Evolutionary conservation across 331 rosid genomes (phyloP).

Genomic region (Telfairia occidentalis): DNA sequence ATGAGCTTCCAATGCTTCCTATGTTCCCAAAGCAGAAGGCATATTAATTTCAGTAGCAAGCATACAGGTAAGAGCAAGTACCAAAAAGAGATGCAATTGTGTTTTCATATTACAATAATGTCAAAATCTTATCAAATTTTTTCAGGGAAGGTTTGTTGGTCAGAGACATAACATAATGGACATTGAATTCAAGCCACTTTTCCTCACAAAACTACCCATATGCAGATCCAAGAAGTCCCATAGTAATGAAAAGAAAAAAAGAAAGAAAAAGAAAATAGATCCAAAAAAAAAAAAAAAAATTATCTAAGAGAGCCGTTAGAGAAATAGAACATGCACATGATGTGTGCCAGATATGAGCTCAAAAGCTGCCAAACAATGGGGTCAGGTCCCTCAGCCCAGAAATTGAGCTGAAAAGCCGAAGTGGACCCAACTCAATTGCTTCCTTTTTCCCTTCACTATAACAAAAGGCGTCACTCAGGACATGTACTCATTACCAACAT

Average conservation of each 20-base stretch:
- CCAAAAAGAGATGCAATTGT: neutral
- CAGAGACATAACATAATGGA: neutral
- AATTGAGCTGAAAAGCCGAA: neutral
- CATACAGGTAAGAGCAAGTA: neutral
- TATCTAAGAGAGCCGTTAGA: neutral
- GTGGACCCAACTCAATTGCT: conserved; percentile 4
- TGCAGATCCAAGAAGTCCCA: conserved; percentile 3
- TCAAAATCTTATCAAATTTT: neutral
- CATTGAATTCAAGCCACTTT: neutral
- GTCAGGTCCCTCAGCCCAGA: neutral
- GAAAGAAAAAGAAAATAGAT: neutral
- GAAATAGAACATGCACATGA: conserved; percentile 1
- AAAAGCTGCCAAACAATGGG: neutral
- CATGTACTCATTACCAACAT: neutral
- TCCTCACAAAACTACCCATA: neutral
- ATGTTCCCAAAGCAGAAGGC: conserved; percentile 8
- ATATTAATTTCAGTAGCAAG: neutral
- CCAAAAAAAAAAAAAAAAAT: neutral
- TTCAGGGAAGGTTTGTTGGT: neutral
- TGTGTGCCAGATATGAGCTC: conserved; percentile 4
- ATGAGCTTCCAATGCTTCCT: conserved; percentile 93
- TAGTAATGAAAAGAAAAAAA: too few relatives aligned
- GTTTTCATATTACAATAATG: neutral
- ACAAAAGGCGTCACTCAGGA: neutral
- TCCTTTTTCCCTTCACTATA: neutral